Base-by-base conservation (phyloP, 139 green algal genomes). In the Chlamydomonas sphaeroides region DNA sequence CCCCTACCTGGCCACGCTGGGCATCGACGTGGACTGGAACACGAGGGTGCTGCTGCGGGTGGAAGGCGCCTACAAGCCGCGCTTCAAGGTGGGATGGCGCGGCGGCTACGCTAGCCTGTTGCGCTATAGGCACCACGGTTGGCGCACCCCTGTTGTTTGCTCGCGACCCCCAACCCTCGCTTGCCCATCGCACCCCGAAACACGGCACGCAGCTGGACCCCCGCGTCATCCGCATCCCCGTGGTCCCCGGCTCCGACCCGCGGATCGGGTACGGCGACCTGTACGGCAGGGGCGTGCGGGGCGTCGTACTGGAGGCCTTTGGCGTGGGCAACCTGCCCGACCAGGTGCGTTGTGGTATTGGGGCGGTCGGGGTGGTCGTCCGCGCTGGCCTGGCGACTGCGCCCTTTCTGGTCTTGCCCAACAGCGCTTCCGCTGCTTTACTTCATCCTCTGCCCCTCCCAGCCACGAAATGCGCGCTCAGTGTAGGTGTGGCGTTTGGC, bases 301-400 rank as follows among this genome's bases (percentile, higher is more conserved):
- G 94, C 23, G 77, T 98, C 1, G 92, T 98, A 25, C 91, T 98
- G 41, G 96, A 98, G 86, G 89, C 91, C 2, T 98, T 98, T 92
- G 96, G 96, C 0, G 93, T 97, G 20, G 96, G 95, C 84, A 98
- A 98, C 92, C 93, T 98, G 88, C 95, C 96, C 2, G 92, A 97
- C 85, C 63, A n/a, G n/a, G n/a, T n/a, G n/a, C n/a, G n/a, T n/a
- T n/a, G n/a, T n/a, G n/a, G n/a, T n/a, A n/a, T n/a, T n/a, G n/a
- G n/a, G n/a, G n/a, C n/a, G n/a, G n/a, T n/a, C n/a, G n/a, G n/a
- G n/a, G n/a, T n/a, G n/a, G n/a, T n/a, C n/a, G n/a, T n/a, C n/a
- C n/a, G n/a, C n/a, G n/a, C n/a, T n/a, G n/a, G n/a, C n/a, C n/a
- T n/a, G n/a, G n/a, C n/a, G n/a, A n/a, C n/a, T n/a, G n/a, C n/a